phyloP scores from a whole-genome alignment of 129 eudicot species.

The Chrysanthemum lavandulifolium region DNA sequence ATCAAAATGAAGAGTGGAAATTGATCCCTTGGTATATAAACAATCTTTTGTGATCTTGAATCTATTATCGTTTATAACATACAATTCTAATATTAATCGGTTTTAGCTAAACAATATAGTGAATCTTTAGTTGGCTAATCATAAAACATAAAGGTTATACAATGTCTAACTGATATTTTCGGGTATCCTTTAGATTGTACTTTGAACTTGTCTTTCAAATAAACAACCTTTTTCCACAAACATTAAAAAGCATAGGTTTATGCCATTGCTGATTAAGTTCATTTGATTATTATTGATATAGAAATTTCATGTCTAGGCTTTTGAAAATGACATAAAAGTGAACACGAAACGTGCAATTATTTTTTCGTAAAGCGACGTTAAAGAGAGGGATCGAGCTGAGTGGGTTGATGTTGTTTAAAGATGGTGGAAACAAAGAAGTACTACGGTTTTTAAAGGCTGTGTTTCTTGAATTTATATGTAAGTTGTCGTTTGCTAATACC shows the following conservation, averaged over 20 bases:
- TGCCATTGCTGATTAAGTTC: slow-evolving; percentile 1
- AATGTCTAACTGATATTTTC: no score
- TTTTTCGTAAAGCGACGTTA: neutral
- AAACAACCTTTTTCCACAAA: neutral
- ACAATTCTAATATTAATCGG: no score
- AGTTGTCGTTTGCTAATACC: no score
- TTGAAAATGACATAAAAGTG: neutral
- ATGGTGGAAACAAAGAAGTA: neutral
- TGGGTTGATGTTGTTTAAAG: neutral
- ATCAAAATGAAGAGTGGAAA: no score
- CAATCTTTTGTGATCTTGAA: no score
- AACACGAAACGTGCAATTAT: slow-evolving; percentile 1
- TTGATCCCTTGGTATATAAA: no score
- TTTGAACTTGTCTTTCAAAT: neutral
- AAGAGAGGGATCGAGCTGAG: neutral
- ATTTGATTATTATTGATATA: neutral
- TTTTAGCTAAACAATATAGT: no score
- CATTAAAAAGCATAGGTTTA: neutral
- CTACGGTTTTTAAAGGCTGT: neutral
- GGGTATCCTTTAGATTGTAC: neutral
- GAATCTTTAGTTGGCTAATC: no score
- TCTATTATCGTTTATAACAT: no score
- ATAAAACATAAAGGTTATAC: no score
- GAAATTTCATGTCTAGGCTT: slow-evolving; percentile 1
- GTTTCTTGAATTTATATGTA: neutral